Conservation (phyloP, 768 basidiomycete genomes). For the Xerocomellus amylosporus region DNA sequence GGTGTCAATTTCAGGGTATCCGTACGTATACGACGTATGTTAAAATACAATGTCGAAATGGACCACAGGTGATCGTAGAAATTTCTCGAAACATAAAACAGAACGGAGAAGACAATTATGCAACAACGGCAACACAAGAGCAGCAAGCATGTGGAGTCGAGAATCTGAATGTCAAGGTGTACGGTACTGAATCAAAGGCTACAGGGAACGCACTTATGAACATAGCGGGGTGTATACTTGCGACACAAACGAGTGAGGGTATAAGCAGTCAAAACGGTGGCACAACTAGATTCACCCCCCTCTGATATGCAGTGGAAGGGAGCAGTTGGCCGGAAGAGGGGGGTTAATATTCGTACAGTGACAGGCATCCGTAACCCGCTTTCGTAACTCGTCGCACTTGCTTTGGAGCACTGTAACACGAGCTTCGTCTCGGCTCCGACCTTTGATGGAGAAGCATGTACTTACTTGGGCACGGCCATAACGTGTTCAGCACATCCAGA, state of each 20-base stretch:
- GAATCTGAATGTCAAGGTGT: conserved; percentile 9
- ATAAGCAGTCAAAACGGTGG: conserved; percentile 16
- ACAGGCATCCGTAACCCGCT: conserved; percentile 50
- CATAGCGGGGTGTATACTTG: conserved; percentile 33
- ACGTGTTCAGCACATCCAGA: conserved; percentile 62
- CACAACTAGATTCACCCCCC: conserved; percentile 20
- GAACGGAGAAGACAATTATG: conserved; percentile 19
- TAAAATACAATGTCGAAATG: conserved; percentile 14
- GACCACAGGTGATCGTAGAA: neutral
- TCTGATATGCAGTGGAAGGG: conserved; percentile 36
- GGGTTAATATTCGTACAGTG: conserved; percentile 38
- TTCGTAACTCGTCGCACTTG: conserved; percentile 48
- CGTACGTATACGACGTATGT: conserved; percentile 11
- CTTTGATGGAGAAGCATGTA: conserved; percentile 6
- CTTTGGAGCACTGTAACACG: conserved; percentile 42
- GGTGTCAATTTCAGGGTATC: conserved; percentile 15
- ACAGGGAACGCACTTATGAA: conserved; percentile 26
- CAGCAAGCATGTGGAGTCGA: conserved; percentile 10
- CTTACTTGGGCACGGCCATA: conserved; percentile 64
- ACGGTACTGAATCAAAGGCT: conserved; percentile 28
- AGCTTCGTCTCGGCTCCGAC: conserved; percentile 11
- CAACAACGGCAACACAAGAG: conserved; percentile 3
- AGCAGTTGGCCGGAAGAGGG: conserved; percentile 40
- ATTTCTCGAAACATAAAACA: conserved; percentile 7
- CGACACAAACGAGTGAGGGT: conserved; percentile 26